Evolutionary conservation across 371 early-diverging fungal species (phyloP).

Genomic region (Dipsacomyces acuminosporus): DNA sequence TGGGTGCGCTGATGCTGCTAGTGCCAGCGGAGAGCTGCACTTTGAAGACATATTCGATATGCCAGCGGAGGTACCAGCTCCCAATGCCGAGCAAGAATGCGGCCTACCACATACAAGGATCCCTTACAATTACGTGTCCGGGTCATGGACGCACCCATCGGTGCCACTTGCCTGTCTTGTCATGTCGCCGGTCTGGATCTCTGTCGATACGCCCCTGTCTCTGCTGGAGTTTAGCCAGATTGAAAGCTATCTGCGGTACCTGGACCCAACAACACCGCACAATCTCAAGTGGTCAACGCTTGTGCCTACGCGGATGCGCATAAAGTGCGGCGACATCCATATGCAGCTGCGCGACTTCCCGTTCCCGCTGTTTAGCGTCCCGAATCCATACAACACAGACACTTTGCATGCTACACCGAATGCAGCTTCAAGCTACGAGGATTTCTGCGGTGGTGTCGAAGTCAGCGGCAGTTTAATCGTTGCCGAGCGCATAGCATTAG

Average conservation of each 20-base stretch:
- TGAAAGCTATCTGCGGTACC: slow-evolving; percentile 44
- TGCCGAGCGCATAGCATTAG: slow-evolving; percentile 45
- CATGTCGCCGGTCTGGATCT: slow-evolving; percentile 38
- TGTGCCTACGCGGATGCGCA: slow-evolving; percentile 37
- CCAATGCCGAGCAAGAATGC: slow-evolving; percentile 20
- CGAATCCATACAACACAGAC: slow-evolving; percentile 42
- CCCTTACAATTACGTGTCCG: slow-evolving; percentile 41
- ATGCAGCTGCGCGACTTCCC: slow-evolving; percentile 49
- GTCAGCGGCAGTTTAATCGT: slow-evolving; percentile 46
- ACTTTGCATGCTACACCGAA: background rate
- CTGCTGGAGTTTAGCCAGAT: slow-evolving; percentile 44
- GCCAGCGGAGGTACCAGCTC: slow-evolving; percentile 1
- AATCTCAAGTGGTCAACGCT: slow-evolving; percentile 44
- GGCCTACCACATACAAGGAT: slow-evolving; percentile 16
- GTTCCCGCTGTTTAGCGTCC: slow-evolving; percentile 47
- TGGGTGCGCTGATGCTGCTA: background rate
- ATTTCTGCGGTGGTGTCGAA: slow-evolving; percentile 39
- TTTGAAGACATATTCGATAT: slow-evolving; percentile 39
- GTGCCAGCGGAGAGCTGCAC: slow-evolving; percentile 6
- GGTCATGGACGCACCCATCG: slow-evolving; percentile 43
- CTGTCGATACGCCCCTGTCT: slow-evolving; percentile 39
- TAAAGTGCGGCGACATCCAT: slow-evolving; percentile 45
- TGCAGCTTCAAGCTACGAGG: slow-evolving; percentile 24
- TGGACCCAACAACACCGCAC: slow-evolving; percentile 46
- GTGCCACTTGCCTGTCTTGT: slow-evolving; percentile 38